phyloP scores from a whole-genome alignment of 2,329 filamentous ascomycete species.

The Xylaria sp. region DNA sequence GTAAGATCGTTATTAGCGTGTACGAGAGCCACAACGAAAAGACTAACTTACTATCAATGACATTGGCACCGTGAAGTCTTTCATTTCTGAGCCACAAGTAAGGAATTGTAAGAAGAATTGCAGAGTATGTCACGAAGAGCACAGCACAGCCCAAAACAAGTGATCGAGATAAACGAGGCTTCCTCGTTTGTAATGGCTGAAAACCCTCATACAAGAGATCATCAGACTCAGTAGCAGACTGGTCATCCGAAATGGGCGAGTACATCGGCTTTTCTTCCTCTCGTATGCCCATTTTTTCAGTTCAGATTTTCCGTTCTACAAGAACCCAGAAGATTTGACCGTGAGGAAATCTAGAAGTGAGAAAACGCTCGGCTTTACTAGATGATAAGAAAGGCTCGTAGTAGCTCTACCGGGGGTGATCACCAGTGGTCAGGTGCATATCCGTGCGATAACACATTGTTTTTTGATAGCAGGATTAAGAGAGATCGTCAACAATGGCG shows the following conservation, averaged over 20 bases:
- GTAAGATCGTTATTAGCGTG: background rate
- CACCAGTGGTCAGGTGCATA: background rate
- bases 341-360: background rate
- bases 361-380: background rate
- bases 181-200: slow-evolving; percentile 12
- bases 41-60: slow-evolving; percentile 38
- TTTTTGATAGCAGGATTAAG: slow-evolving; percentile 11
- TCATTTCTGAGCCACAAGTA: slow-evolving; percentile 40
- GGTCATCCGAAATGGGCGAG: slow-evolving; percentile 37
- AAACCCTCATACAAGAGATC: slow-evolving; percentile 34
- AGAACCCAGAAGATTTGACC: background rate
- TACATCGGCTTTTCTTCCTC: slow-evolving; percentile 26
- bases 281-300: slow-evolving; percentile 24
- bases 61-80: slow-evolving; percentile 40
- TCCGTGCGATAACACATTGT: slow-evolving; percentile 3
- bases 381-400: slow-evolving; percentile 14
- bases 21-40: background rate
- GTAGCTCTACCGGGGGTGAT: background rate
- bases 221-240: slow-evolving; percentile 37
- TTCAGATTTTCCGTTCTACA: background rate
- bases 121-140: slow-evolving; percentile 35
- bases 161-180: slow-evolving; percentile 26
- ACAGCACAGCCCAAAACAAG: slow-evolving; percentile 29
- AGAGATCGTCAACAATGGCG: background rate
- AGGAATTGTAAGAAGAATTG: slow-evolving; percentile 33